Evolutionary conservation across 108 stramenopile species (phyloP).

Genomic region (Conticribra guillardii): DNA sequence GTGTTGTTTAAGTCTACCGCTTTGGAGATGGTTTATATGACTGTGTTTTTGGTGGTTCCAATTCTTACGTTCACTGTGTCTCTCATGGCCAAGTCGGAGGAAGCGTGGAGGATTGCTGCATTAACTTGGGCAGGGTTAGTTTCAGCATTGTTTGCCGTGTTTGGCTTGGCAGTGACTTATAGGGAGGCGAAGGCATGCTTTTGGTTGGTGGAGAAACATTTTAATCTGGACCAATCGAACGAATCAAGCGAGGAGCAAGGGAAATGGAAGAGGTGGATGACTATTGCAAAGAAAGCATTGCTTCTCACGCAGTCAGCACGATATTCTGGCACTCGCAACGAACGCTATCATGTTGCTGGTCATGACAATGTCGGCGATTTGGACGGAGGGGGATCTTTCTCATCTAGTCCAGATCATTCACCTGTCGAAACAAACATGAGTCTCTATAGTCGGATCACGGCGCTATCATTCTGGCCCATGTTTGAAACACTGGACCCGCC

Average conservation of each 20-base stretch:
- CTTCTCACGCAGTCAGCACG: conserved; percentile 26
- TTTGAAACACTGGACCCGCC: conserved; percentile 50
- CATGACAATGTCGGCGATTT: conserved; percentile 13
- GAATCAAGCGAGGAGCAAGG: neutral
- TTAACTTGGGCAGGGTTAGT: conserved; percentile 44
- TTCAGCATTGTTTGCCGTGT: conserved; percentile 31
- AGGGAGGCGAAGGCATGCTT: conserved; percentile 57
- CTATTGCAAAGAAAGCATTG: conserved; percentile 26
- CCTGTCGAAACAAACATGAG: conserved; percentile 23
- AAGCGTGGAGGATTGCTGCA: conserved; percentile 62
- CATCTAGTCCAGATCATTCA: conserved; percentile 10
- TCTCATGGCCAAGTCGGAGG: conserved; percentile 43
- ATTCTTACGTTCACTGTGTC: conserved; percentile 34
- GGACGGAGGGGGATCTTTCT: conserved; percentile 18
- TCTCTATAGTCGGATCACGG: conserved; percentile 35
- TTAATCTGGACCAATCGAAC: neutral
- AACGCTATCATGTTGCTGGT: conserved; percentile 44
- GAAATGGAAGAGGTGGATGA: conserved; percentile 22
- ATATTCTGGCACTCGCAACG: conserved; percentile 32
- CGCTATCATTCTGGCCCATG: conserved; percentile 1
- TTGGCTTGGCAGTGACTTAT: conserved; percentile 48
- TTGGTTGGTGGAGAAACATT: conserved; percentile 33
- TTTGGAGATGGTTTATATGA: conserved; percentile 46
- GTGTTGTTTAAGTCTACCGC: conserved; percentile 26
- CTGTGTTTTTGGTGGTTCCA: conserved; percentile 61